Evolutionary conservation across 768 basidiomycete species (phyloP).

Genomic region (Cystofilobasidium ferigula): DNA sequence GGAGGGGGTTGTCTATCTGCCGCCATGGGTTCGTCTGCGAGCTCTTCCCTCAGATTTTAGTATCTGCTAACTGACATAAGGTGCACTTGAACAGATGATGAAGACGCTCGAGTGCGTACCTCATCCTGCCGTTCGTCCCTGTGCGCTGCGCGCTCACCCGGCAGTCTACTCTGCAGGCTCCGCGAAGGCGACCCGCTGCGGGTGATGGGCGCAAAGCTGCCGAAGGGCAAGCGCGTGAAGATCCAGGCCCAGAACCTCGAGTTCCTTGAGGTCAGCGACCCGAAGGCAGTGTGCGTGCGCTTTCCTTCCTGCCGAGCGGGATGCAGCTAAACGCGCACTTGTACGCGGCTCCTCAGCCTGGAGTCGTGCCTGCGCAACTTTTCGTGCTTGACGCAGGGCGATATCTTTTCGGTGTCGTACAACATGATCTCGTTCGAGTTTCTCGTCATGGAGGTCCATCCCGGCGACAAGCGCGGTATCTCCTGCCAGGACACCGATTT

Average conservation of each 20-base stretch:
- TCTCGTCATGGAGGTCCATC: conserved; percentile 78
- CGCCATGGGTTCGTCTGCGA: conserved; percentile 59
- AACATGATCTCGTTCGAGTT: conserved; percentile 91
- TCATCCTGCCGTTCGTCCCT: not conserved
- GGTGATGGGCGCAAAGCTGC: conserved; percentile 73
- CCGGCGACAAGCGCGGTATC: conserved; percentile 77
- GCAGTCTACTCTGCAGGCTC: conserved; percentile 36
- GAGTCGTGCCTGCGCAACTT: conserved; percentile 93
- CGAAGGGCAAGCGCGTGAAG: conserved; percentile 92
- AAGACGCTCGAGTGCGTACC: conserved; percentile 18
- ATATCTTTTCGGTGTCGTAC: conserved; percentile 96
- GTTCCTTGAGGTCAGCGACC: conserved; percentile 94
- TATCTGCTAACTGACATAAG: not conserved
- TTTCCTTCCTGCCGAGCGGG: not conserved
- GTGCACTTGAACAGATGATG: conserved; percentile 27
- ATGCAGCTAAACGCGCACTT: not conserved
- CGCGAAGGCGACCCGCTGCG: conserved; percentile 92
- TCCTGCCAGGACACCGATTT: conserved; percentile 88
- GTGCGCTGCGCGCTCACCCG: not conserved
- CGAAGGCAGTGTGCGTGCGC: conserved; percentile 93
- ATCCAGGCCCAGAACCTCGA: conserved; percentile 89
- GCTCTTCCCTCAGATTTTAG: not conserved
- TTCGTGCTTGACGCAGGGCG: conserved; percentile 79
- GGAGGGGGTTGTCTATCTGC: conserved; percentile 87
- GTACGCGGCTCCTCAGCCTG: conserved; percentile 52